Base-by-base conservation (phyloP, 306 rosid genomes). In the Vigna trinervia region DNA sequence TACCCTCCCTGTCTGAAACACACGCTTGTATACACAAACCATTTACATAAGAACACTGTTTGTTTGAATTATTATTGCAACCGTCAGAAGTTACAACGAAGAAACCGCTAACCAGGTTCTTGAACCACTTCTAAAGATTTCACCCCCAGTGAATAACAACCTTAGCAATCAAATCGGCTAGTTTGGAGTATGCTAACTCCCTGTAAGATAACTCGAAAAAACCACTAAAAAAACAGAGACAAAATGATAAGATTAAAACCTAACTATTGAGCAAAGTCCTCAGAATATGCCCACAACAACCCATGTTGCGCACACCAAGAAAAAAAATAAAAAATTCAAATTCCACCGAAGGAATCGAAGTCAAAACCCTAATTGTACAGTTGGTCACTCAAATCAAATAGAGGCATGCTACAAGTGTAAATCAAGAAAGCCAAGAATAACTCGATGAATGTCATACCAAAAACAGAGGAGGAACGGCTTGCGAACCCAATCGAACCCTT, bases 1-100 rank as follows among this genome's bases (percentile, higher is more conserved):
- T 77, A 80, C 17, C 79, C 78, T 74, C 86, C 62, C 84, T 56
- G 80, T 69, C 81, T 62, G 50, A 75, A 64, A 46, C 32, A 74
- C 54, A 17, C 19, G 36, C 17, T 23, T 23, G n/a, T 32, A 30
- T 12, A 73, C 82, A 53, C 65, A 71, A 46, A 51, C 59, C 50
- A 30, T 43, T 61, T 64, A 64, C 36, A 28, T 3, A 28, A 56
- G 15, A 75, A 76, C 54, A 78, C 38, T 71, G 28, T 53, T 70
- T 60, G 77, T 57, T 65, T 48, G 72, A 54, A 43, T 12, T 32
- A 50, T 56, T 28, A 53, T 65, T 46, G 39, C 66, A 57, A 32
- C 54, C 60, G 76, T 46, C 65, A 71, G 79, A 71, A 20, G 43
- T 46, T 36, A 57, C 69, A 74, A 34, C 63, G 45, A 13, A 64